Evolutionary conservation across 495 filamentous ascomycete genomes (phyloP).

Genomic region (Pyronema omphalodes): DNA sequence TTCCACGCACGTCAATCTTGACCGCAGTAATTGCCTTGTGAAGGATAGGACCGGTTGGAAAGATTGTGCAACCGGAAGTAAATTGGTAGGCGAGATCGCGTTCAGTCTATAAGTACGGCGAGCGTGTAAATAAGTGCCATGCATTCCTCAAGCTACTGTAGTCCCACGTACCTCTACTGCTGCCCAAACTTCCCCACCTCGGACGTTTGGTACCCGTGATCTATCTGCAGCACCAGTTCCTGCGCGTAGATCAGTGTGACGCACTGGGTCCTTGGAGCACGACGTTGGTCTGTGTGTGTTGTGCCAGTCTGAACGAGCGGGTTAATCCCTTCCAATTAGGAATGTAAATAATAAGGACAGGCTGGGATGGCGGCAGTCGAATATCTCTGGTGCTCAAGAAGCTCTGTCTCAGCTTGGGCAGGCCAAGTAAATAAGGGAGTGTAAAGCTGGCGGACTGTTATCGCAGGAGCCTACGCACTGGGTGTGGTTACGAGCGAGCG

Average conservation of each 20-base stretch:
- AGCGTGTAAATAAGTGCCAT: neutral
- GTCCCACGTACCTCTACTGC: neutral
- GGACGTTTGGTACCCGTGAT: conserved; percentile 22
- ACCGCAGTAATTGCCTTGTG: neutral
- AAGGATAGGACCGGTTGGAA: neutral
- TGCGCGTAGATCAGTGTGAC: conserved; percentile 25
- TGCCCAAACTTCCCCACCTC: conserved; percentile 18
- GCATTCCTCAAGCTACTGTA: neutral
- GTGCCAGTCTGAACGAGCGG: conserved; percentile 14
- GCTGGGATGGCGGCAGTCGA: neutral
- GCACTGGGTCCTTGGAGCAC: conserved; percentile 12
- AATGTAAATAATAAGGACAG: conserved; percentile 2
- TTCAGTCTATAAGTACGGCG: neutral
- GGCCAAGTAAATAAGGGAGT: neutral
- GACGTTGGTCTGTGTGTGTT: neutral
- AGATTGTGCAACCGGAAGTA: neutral
- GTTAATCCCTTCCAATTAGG: conserved; percentile 18
- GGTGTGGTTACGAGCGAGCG: neutral
- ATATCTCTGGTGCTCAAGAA: too few species aligned
- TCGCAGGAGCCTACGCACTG: neutral
- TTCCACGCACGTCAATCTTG: neutral
- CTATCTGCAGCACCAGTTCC: conserved; percentile 22
- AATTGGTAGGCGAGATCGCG: neutral
- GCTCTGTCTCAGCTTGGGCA: neutral
- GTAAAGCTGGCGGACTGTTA: neutral